Base-by-base conservation (phyloP, 1,139 yeast genomes). In the Nakaseomyces glabratus region DNA sequence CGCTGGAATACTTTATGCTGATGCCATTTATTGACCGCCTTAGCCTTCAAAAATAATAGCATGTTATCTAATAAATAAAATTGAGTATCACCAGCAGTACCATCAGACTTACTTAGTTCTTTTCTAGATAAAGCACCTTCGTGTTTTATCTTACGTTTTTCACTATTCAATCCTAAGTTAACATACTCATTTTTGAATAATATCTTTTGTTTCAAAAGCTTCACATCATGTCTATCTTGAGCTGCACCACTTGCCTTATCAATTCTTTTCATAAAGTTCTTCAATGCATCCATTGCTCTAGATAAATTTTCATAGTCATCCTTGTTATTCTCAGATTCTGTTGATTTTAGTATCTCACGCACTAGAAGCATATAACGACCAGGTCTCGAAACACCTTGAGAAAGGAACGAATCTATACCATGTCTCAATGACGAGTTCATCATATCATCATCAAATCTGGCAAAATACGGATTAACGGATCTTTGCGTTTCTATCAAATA, bases 401-500 rank as follows among this genome's bases (percentile, higher is more conserved):
- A 85, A 48, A 90, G 68, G 52, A 86, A 93, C 1, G 97, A 93
- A 28, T 90, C 82, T 41, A 90, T 75, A 58, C 93, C 97, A 47
- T 90, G 80, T 57, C 90, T 81, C 41, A 93, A 67, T 24, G 63
- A 55, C 8, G 93, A 80, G 58, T 86, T 97, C 38, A 93, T 90
- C 55, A 86, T 69, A 42, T 93, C 95, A 52, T 85, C 95, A 40
- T 90, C 82, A 57, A 90, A 90, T 52, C 93, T 68, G 15, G 95
- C 90, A 63, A 90, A 90, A 43, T 82, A 73, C 40, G 93, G 80
- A 57, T 93, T 90, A 19, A 81, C 84, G 40, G 85, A 80, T 58
- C 86, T 85, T 55, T 90, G 98, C 35, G 96, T 71, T 61, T 90
- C 98, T 61, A 86, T 86, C 58, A 90, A 95, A 60, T 85, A 86